Evolutionary conservation across 1,139 yeast species (phyloP).

Genomic region (Yamadazyma kanchanaburiensis): DNA sequence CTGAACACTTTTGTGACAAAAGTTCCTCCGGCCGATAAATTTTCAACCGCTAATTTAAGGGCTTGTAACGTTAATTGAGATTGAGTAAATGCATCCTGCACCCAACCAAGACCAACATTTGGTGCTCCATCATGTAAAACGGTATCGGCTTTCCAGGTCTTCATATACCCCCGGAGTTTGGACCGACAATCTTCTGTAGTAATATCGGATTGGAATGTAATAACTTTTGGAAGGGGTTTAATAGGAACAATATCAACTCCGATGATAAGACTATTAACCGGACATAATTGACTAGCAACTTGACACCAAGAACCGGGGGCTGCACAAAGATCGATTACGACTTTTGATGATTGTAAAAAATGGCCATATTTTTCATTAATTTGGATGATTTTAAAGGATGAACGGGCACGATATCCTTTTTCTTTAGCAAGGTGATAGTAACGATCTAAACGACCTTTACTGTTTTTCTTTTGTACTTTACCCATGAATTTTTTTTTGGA

Average conservation of each 20-base stretch:
- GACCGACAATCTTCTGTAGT: slow-evolving; percentile 98
- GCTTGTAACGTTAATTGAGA: slow-evolving; percentile 94
- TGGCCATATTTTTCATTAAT: slow-evolving; percentile 96
- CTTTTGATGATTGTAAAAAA: slow-evolving; percentile 92
- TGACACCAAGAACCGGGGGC: slow-evolving; percentile 99
- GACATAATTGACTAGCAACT: slow-evolving; percentile 92
- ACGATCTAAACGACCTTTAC: slow-evolving; percentile 98
- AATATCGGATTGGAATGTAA: slow-evolving; percentile 93
- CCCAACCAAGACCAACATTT: slow-evolving; percentile 98
- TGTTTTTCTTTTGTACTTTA: slow-evolving; percentile 90
- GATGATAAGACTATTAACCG: slow-evolving; percentile 85
- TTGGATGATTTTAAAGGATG: slow-evolving; percentile 92
- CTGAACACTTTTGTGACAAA: slow-evolving; percentile 95
- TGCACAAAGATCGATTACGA: slow-evolving; percentile 96
- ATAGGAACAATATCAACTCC: slow-evolving; percentile 99
- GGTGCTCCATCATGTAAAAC: slow-evolving; percentile 99
- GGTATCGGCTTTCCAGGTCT: slow-evolving; percentile 98
- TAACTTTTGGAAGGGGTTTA: slow-evolving; percentile 89
- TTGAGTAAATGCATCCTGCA: slow-evolving; percentile 98
- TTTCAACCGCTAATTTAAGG: slow-evolving; percentile 91
- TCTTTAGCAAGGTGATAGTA: slow-evolving; percentile 96
- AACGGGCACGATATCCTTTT: slow-evolving; percentile 98
- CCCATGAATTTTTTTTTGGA: no score
- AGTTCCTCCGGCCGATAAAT: slow-evolving; percentile 89
- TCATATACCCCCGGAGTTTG: slow-evolving; percentile 89